Base-by-base conservation (phyloP, 768 basidiomycete species). In the Tricholomella constricta region DNA sequence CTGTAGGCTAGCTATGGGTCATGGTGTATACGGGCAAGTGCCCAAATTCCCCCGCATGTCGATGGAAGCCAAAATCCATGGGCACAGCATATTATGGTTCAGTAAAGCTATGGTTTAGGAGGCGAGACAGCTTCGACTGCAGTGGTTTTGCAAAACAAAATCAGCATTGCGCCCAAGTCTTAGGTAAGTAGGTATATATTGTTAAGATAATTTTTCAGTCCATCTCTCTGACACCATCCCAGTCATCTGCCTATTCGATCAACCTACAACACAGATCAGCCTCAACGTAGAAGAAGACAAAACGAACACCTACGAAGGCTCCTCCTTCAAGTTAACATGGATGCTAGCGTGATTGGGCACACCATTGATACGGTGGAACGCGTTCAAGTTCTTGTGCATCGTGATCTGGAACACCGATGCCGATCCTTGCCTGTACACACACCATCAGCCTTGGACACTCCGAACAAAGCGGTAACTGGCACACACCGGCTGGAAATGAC, bases 341-440 rank as follows among this genome's bases (percentile, higher is more conserved):
- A 91, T 87, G 7, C 87, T 88, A n/a, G 78, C 77, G 63, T 98
- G 96, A 62, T 81, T 89, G 15, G 81, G 74, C 23, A 96, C 83
- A 26, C 92, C 94, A 38, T 89, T 84, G 62, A 97, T 81, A 54
- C 97, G 89, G 66, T 93, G 94, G 77, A 86, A 98, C 0, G 87
- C 91, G 66, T 98, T 98, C 59, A 98, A 74, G 78, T 98, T 99
- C 78, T 99, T 99, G 80, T 98, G 96, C 56, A 95, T 72, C 4
- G 95, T 98, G 66, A 99, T 84, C 75, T 98, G 95, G 89, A 96
- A 99, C 36, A 98, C 89, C 0, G 93, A 91, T 6, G 89, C 85
- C 11, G 87, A 78, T 29, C 97, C 97, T 79, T 98, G 91, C 23
- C 90, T 86, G 56, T 45, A 53, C n/a, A n/a, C n/a, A n/a, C n/a